Conservation (phyloP, 345 rosid species). For the Aquilaria yunnanensis region DNA sequence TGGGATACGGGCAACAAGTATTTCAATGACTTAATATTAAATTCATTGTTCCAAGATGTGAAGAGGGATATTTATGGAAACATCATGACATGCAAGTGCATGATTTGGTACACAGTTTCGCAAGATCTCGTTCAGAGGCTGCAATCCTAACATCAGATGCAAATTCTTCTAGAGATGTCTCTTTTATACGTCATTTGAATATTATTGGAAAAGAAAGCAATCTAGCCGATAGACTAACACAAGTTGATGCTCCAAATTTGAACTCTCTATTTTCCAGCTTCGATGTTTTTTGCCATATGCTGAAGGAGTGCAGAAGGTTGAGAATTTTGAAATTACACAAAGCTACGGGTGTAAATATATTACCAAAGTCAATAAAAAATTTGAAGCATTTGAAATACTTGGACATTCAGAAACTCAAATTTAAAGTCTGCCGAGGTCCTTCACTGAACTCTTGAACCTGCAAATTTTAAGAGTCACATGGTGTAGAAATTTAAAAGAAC, state of each 20-base stretch:
- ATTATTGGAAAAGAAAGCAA: background rate
- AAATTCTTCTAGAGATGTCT: background rate
- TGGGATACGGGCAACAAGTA: too few relatives aligned
- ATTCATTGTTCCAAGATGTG: too few relatives aligned
- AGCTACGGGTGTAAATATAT: background rate
- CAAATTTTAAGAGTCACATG: background rate
- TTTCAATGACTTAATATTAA: too few relatives aligned
- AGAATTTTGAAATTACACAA: background rate
- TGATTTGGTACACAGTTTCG: conserved; percentile 19
- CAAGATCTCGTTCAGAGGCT: conserved; percentile 2
- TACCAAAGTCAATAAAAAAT: conserved; percentile 8
- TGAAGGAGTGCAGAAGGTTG: conserved; percentile 2
- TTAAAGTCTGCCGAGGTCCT: background rate
- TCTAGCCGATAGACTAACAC: background rate
- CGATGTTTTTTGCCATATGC: background rate
- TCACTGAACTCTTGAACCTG: conserved; percentile 7
- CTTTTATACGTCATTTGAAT: background rate
- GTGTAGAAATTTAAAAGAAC: background rate
- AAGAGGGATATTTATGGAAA: background rate
- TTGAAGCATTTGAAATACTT: conserved; percentile 16
- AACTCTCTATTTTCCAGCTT: background rate
- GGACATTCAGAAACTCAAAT: background rate
- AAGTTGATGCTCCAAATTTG: background rate
- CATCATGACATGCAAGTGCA: conserved; percentile 12
- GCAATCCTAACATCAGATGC: background rate